Base-by-base conservation (phyloP, 371 early-diverging fungal species). In the Nosema muscidifuracis region DNA sequence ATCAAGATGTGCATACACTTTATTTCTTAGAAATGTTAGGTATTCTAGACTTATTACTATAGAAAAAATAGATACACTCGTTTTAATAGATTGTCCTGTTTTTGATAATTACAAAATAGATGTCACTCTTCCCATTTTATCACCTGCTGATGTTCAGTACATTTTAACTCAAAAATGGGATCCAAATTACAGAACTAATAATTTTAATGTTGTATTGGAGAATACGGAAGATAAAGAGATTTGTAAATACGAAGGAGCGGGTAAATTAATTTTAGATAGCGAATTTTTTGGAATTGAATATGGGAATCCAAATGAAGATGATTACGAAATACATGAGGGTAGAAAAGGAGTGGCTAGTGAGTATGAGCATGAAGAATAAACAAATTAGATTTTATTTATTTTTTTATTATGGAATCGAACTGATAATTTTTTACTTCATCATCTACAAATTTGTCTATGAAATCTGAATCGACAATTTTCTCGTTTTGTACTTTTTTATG, bases 41-140 rank as follows among this genome's bases (percentile, higher is more conserved):
- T 71, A 72, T 44, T 73, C 75, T 50, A 57, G 80, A 50, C 40
- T 80, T 33, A 73, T 73, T 31, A 47, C 72, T 10, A 61, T 80
- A 50, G 80, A 80, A 16, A 60, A 69, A 24, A 62, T 75, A 12
- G 80, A 80, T 10, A 75, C 73, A 55, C 40, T 77, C 30, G 71
- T 80, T 47, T 20, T 80, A 22, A 68, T 80, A 15, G 80, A 80
- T 47, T 80, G 80, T 62, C 80, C 76, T 4, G 12, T 68, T 18
- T 76, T 69, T 63, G 51, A 67, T 26, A 34, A 58, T 38, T 80
- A 53, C 42, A 20, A 44, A 0, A 72, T 75, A 18, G 51, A 66
- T 15, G 20, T 75, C 1, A 73, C 64, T 31, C 72, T 80, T 61
- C 80, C 80, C 7, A 60, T 80, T 18, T 42, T 80, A 6, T 44